Evolutionary conservation across 2,329 filamentous ascomycete species (phyloP).

Genomic region (Aureobasidium mangrovei): DNA sequence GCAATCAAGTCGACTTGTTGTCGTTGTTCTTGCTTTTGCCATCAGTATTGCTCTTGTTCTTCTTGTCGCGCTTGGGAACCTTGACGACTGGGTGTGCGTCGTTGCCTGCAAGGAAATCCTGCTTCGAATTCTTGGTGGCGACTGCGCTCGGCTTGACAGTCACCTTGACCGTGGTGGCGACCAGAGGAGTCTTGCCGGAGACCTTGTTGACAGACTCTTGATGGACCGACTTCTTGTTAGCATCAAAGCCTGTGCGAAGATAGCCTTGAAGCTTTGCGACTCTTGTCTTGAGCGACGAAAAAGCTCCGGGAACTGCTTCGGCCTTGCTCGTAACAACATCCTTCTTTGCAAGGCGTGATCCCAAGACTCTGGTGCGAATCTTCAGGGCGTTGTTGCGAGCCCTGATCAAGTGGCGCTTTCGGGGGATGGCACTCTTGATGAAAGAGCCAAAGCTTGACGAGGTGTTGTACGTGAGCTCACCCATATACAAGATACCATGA

Average conservation of each 20-base stretch:
- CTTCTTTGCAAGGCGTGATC: background rate
- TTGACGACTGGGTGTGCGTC: background rate
- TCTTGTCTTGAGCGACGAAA: background rate
- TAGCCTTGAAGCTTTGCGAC: background rate
- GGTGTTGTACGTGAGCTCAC: conserved; percentile 8
- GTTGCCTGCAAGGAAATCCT: background rate
- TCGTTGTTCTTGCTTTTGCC: too few relatives aligned
- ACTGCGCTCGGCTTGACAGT: background rate
- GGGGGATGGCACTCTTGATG: conserved; percentile 6
- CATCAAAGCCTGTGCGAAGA: background rate
- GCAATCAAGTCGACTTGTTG: too few relatives aligned
- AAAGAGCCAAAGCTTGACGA: conserved; percentile 2
- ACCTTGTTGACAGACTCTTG: background rate
- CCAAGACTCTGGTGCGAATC: conserved; percentile 3
- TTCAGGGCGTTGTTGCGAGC: conserved; percentile 12
- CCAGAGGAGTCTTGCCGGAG: background rate
- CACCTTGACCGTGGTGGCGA: background rate
- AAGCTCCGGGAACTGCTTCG: background rate
- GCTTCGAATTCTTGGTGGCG: background rate
- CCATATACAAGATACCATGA: background rate
- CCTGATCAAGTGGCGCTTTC: conserved; percentile 2
- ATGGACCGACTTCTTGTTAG: background rate
- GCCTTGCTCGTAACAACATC: background rate
- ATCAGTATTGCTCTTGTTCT: too few relatives aligned
- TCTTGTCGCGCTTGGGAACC: background rate